Conservation (phyloP, 345 rosid genomes). For the Anastatica hierochuntica region DNA sequence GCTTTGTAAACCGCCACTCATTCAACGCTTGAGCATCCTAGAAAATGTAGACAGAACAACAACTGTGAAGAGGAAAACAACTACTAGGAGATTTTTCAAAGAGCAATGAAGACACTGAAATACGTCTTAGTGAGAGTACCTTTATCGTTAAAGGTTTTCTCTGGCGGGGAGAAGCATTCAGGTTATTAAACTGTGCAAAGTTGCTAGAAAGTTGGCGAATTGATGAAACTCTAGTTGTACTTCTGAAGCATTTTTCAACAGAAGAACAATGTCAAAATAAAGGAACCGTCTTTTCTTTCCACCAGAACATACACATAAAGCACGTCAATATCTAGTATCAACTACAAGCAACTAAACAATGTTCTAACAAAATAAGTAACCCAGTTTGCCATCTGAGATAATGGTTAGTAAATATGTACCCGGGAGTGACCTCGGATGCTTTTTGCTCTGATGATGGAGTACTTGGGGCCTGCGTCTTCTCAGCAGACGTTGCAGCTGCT, state of each 20-base stretch:
- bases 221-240: conserved; percentile 54
- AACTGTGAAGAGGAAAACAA: not conserved
- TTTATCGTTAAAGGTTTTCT: conserved; percentile 76
- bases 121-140: conserved; percentile 30
- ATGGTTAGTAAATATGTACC: conserved; percentile 9
- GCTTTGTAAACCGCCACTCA: conserved; percentile 86
- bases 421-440: conserved; percentile 56
- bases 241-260: conserved; percentile 38
- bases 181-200: conserved; percentile 77
- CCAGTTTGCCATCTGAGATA: not conserved
- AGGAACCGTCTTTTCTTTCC: not conserved
- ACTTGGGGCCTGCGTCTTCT: conserved; percentile 56
- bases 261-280: not conserved
- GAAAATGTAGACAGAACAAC: conserved; percentile 15
- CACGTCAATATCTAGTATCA: conserved; percentile 1
- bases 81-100: not conserved
- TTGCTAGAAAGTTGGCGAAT: conserved; percentile 74
- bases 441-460: conserved; percentile 60
- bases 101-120: not conserved
- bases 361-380: conserved; percentile 1
- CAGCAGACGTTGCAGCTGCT: conserved; percentile 56
- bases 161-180: conserved; percentile 56
- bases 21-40: conserved; percentile 84
- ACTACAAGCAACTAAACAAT: not conserved
- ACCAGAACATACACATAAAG: not conserved